Percentiles rank a stretch among this genome's conserved stretches.
phyloP scores from a whole-genome alignment of 352 stramenopile genomes.

The Phytophthora chlamydospora region DNA sequence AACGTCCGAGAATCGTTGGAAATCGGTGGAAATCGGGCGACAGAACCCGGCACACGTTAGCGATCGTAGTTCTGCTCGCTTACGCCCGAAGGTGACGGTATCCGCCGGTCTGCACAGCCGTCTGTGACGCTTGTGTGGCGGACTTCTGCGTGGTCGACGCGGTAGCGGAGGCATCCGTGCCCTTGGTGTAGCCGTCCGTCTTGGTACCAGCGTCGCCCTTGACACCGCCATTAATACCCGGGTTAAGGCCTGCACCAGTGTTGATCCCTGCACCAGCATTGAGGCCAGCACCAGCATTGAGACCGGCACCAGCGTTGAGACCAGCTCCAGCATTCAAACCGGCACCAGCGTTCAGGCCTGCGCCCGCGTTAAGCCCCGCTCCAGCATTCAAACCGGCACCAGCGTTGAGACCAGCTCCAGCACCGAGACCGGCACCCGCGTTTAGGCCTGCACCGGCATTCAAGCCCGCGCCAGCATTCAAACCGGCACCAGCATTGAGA shows the following conservation, averaged over 20 bases:
- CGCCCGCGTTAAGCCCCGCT: too few relatives aligned
- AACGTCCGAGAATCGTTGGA: constrained; percentile 1
- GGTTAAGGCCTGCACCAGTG: background rate
- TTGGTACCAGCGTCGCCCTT: constrained; percentile 5
- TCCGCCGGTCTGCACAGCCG: background rate
- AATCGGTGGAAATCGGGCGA: background rate
- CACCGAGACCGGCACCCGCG: background rate
- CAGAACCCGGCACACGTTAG: background rate
- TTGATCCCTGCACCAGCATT: background rate
- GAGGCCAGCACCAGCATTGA: too few relatives aligned
- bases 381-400: background rate
- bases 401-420: background rate
- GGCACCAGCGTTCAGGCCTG: background rate
- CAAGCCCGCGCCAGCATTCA: too few relatives aligned
- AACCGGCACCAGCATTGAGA: background rate
- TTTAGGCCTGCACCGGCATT: background rate
- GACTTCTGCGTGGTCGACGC: too few relatives aligned
- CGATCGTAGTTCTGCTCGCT: background rate
- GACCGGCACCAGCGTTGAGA: background rate
- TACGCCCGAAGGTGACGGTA: constrained; percentile 1
- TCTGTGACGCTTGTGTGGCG: constrained; percentile 2
- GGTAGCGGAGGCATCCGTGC: background rate
- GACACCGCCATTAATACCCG: background rate
- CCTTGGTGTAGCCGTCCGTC: constrained; percentile 14
- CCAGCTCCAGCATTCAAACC: background rate